Base-by-base conservation (phyloP, 2,329 filamentous ascomycete species). In the Penicillium fuscoglaucum region DNA sequence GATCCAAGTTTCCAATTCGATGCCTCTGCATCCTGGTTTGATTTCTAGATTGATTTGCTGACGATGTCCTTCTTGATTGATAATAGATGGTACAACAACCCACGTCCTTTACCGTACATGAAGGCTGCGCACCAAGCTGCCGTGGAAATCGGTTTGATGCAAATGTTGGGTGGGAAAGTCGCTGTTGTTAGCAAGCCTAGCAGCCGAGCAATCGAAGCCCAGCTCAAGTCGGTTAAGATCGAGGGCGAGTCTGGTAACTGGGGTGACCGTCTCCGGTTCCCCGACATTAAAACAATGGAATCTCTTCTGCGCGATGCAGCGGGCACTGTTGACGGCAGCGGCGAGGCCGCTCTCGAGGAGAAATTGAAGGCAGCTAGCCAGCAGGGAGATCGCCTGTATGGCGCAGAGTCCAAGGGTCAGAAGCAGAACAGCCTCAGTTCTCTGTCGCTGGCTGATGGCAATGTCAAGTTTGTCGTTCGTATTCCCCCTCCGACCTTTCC, bases 381-480 rank as follows among this genome's bases (percentile, higher is more conserved):
- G 31, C n/a, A 44, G 8, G 47, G 21, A 24, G 44, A 45, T 35
- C 48, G 40, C 24, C 9, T 54, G 24, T 48, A 54, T 33, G n/a
- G 19, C 13, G 41, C 24, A 15, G 56, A 69, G 48, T 35, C 61
- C 6, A 61, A 63, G 13, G 50, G 64, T 28, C 57, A 68, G 41
- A 60, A 62, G 13, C 57, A 69, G 19, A 41, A 50, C n/a, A 44
- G n/a, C 19, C 58, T 53, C 60, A 60, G 26, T 63, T 63, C 58
- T 64, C 74, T 87, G 15, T 76, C 82, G 3, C 71, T 95, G 29
- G 71, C 77, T 19, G 83, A 90, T 64, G 74, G 79, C 1, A 73
- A 79, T 41, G 71, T 90, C 63, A 91, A 90, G 72, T 93, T 95
- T 79, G 85, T 87, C 57, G 90, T 95, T 83, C 63, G 87, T 82